A percentile compares a stretch with the other conserved stretches of the same genome.
Conservation (phyloP, 768 basidiomycete genomes). For the button mushroom (Agaricus bisporus) region DNA sequence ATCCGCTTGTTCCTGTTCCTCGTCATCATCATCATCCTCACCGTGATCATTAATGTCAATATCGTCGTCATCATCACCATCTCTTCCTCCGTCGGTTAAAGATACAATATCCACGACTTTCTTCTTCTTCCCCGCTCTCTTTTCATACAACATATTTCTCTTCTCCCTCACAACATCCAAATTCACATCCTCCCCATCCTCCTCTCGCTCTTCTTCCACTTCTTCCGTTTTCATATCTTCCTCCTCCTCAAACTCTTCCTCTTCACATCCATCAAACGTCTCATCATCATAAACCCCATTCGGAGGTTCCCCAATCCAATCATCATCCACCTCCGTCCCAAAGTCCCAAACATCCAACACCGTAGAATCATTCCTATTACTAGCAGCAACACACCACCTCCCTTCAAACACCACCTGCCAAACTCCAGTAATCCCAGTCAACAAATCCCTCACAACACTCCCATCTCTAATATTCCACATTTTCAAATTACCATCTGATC, state of each 20-base stretch:
- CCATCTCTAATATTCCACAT: slow-evolving; percentile 97
- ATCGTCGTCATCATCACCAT: too few relatives aligned
- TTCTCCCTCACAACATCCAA: slow-evolving; percentile 7
- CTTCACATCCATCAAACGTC: slow-evolving; percentile 36
- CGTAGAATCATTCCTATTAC: slow-evolving; percentile 71
- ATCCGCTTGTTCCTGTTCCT: slow-evolving; percentile 51
- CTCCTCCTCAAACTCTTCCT: slow-evolving; percentile 34
- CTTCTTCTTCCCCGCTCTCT: slow-evolving; percentile 14
- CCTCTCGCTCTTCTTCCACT: slow-evolving; percentile 10
- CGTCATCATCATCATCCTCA: slow-evolving; percentile 18
- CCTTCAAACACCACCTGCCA: slow-evolving; percentile 98
- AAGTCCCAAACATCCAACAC: slow-evolving; percentile 91
- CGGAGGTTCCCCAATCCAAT: slow-evolving; percentile 77
- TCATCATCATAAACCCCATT: slow-evolving; percentile 67
- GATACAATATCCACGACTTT: too few relatives aligned
- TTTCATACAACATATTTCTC: slow-evolving; percentile 6
- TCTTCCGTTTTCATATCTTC: slow-evolving; percentile 25
- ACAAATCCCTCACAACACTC: slow-evolving; percentile 75
- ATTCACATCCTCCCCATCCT: slow-evolving; percentile 12
- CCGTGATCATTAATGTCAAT: not conserved
- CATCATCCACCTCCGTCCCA: slow-evolving; percentile 67
- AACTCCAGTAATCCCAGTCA: slow-evolving; percentile 89
- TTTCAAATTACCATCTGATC: slow-evolving; percentile 93
- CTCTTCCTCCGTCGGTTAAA: too few relatives aligned
- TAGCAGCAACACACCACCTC: slow-evolving; percentile 91